phyloP scores from a whole-genome alignment of 441 rosid genomes.

The Brassica hybrid region DNA sequence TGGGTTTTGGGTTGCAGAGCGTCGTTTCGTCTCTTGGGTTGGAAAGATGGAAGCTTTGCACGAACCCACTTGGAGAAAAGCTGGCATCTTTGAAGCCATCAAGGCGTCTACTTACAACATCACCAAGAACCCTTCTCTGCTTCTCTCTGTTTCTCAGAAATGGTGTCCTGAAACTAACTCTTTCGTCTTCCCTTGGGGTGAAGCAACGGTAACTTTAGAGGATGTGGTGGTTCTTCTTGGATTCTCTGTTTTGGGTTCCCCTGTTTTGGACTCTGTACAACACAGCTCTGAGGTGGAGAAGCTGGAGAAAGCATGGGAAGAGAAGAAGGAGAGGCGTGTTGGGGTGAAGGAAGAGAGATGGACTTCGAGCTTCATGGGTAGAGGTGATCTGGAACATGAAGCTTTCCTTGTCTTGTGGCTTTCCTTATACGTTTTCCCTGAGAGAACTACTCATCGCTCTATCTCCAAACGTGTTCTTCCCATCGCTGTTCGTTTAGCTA shows the following conservation, averaged over 20 bases:
- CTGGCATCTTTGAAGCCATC: slow-evolving; percentile 48
- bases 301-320: slow-evolving; percentile 22
- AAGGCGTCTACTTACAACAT: slow-evolving; percentile 39
- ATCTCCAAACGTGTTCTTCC: slow-evolving; percentile 27
- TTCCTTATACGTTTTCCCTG: slow-evolving; percentile 49
- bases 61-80: slow-evolving; percentile 41
- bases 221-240: slow-evolving; percentile 51
- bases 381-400: slow-evolving; percentile 44
- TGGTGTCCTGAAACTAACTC: slow-evolving; percentile 36
- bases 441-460: accelerated
- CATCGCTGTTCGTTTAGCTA: slow-evolving; percentile 47
- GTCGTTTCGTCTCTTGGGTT: slow-evolving; percentile 38
- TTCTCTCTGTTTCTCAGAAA: slow-evolving; percentile 38
- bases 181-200: slow-evolving; percentile 56
- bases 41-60: slow-evolving; percentile 29
- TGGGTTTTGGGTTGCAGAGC: slow-evolving; percentile 39
- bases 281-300: slow-evolving; percentile 29
- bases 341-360: slow-evolving; percentile 4
- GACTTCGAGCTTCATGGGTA: slow-evolving; percentile 46
- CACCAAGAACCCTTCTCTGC: slow-evolving; percentile 13
- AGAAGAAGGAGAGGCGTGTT: not conserved
- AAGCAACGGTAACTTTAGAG: slow-evolving; percentile 54
- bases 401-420: slow-evolving; percentile 56
- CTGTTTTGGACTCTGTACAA: slow-evolving; percentile 21
- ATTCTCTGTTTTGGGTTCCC: slow-evolving; percentile 41